These are phyloP conservation scores for Magnaporthales sp. DNA, from an alignment of 2,329 filamentous ascomycete species.

Conservation along the genomic window DNA sequence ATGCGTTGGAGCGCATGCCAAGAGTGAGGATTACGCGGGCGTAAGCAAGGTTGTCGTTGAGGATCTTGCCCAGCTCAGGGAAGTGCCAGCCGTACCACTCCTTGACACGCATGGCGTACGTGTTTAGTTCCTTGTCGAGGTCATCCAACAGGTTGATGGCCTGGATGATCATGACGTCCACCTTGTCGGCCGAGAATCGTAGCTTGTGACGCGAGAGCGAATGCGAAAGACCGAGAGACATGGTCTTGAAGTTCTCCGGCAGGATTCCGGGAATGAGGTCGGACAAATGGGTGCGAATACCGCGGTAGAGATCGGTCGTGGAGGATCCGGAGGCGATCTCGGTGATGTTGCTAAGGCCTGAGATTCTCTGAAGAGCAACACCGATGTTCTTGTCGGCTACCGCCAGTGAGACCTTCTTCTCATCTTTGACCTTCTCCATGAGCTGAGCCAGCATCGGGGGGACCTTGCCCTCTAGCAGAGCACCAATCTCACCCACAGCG, in stretches of 20 bases:
- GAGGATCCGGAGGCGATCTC: slow-evolving; percentile 71
- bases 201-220: slow-evolving; percentile 95
- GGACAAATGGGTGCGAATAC: slow-evolving; percentile 83
- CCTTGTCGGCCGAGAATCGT: slow-evolving; percentile 97
- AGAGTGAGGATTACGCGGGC: slow-evolving; percentile 79
- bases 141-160: slow-evolving; percentile 91
- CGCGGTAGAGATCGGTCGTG: slow-evolving; percentile 85
- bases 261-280: slow-evolving; percentile 84
- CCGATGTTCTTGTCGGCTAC: slow-evolving; percentile 91
- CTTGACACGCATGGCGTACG: slow-evolving; percentile 97
- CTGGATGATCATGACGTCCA: slow-evolving; percentile 99
- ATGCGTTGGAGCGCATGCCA: slow-evolving; percentile 78
- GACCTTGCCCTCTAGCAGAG: slow-evolving; percentile 88
- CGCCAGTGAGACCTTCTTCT: slow-evolving; percentile 92
- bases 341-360: slow-evolving; percentile 68
- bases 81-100: slow-evolving; percentile 99
- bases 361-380: slow-evolving; percentile 85
- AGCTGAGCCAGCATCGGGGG: slow-evolving; percentile 76
- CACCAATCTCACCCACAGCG: slow-evolving; percentile 83
- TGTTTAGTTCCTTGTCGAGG: slow-evolving; percentile 97
- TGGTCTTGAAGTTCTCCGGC: slow-evolving; percentile 80
- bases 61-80: slow-evolving; percentile 92
- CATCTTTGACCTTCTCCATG: slow-evolving; percentile 85
- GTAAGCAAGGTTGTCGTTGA: slow-evolving; percentile 95
- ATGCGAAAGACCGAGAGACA: slow-evolving; percentile 93